These are phyloP conservation scores for Talaromyces adpressus DNA, from an alignment of 495 filamentous ascomycete species.

Conservation along the genomic window DNA sequence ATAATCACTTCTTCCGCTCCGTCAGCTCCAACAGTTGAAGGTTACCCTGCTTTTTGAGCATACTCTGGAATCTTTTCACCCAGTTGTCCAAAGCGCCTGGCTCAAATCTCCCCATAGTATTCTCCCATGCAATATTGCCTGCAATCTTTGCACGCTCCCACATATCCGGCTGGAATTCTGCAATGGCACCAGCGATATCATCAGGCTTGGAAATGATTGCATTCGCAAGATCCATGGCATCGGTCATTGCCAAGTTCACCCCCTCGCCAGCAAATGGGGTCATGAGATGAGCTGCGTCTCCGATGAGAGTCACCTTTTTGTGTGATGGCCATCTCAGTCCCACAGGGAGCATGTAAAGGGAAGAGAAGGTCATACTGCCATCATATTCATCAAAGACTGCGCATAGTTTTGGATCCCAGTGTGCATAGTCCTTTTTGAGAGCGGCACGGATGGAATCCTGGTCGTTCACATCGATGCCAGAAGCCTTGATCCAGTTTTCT, in stretches of 20 bases:
- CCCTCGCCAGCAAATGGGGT: slow-evolving; percentile 52
- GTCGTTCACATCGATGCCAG: slow-evolving; percentile 19
- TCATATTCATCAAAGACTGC: slow-evolving; percentile 11
- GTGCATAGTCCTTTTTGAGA: slow-evolving; percentile 15
- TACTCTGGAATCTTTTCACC: not conserved
- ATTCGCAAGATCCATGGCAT: slow-evolving; percentile 44
- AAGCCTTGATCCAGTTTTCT: slow-evolving; percentile 12
- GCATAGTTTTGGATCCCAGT: slow-evolving; percentile 20
- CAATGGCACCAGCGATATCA: slow-evolving; percentile 1
- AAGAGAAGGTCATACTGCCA: not conserved
- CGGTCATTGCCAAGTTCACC: slow-evolving; percentile 47
- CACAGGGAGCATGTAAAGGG: slow-evolving; percentile 44
- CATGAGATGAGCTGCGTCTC: slow-evolving; percentile 55
- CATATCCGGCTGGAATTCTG: not conserved
- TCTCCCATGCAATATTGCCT: not conserved
- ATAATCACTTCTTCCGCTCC: not conserved
- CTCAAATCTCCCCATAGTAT: not conserved
- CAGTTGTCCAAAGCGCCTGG: not conserved
- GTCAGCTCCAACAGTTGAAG: not conserved
- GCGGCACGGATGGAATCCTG: slow-evolving; percentile 5
- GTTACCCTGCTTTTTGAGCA: not conserved
- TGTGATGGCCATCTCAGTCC: slow-evolving; percentile 37
- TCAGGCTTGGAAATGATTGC: slow-evolving; percentile 19
- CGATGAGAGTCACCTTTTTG: slow-evolving; percentile 41
- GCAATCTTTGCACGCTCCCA: slow-evolving; percentile 1